A percentile compares a stretch with the other conserved stretches of the same genome.
These are phyloP conservation scores for Fusarium virguliforme DNA, from an alignment of 2,329 filamentous ascomycete genomes.

Conservation along the genomic window DNA sequence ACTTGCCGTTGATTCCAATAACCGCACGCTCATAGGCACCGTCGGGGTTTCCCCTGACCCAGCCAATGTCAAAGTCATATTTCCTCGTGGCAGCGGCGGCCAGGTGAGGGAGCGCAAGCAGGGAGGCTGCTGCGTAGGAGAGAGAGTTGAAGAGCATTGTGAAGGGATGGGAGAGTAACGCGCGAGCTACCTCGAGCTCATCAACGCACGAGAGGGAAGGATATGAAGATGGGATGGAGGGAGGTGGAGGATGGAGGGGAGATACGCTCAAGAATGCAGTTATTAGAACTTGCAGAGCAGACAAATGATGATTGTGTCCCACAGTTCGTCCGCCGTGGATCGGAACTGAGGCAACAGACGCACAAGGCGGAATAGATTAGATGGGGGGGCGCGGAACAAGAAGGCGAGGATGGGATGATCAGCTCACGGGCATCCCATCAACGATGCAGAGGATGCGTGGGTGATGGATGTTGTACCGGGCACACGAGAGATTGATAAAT, in stretches of 20 bases:
- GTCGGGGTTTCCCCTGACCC: constrained; percentile 82
- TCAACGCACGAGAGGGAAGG: constrained; percentile 9
- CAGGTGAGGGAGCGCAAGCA: constrained; percentile 42
- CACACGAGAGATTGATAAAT: constrained; percentile 19
- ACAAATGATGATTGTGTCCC: background rate
- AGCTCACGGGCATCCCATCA: constrained; percentile 21
- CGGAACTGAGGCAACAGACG: constrained; percentile 15
- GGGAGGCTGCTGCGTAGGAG: constrained; percentile 34
- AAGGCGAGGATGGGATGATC: constrained; percentile 29
- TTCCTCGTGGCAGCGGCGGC: constrained; percentile 62
- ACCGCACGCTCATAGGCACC: constrained; percentile 72
- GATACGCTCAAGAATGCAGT: constrained; percentile 9
- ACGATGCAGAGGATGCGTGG: constrained; percentile 9
- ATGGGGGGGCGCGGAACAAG: constrained; percentile 32
- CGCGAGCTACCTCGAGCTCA: constrained; percentile 24
- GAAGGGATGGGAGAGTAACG: constrained; percentile 2
- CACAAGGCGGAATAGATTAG: constrained; percentile 16
- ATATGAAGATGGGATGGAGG: constrained; percentile 9
- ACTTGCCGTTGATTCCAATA: constrained; percentile 84
- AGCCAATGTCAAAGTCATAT: constrained; percentile 79
- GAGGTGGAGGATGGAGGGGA: constrained; percentile 12
- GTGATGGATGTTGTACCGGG: constrained; percentile 22
- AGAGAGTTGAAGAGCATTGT: constrained; percentile 41
- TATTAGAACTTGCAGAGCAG: constrained; percentile 24
- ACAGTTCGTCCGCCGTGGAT: constrained; percentile 15